These are phyloP conservation scores for Alternaria brassicicola DNA, from an alignment of 2,329 filamentous ascomycete species.

Conservation along the genomic window DNA sequence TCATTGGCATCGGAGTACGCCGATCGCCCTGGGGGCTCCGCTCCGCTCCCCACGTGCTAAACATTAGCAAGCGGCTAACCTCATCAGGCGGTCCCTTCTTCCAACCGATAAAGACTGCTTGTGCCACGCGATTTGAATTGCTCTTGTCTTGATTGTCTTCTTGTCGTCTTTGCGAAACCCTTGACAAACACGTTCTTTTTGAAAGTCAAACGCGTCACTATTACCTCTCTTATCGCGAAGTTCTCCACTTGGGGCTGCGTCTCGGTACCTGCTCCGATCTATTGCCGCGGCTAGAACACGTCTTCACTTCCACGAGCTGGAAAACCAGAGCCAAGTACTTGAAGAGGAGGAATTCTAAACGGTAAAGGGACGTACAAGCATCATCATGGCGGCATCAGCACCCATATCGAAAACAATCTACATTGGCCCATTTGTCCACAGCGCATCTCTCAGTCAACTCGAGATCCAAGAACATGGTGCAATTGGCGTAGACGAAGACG, in stretches of 20 bases:
- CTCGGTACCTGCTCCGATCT: neutral
- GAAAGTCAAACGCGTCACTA: neutral
- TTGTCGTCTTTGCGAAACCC: neutral
- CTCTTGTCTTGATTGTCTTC: neutral
- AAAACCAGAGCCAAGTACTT: neutral
- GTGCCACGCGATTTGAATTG: neutral
- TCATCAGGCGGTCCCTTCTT: slow-evolving; percentile 3
- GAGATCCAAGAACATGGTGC: slow-evolving; percentile 56
- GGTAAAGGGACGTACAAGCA: neutral
- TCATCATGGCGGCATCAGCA: slow-evolving; percentile 39
- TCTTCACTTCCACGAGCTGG: neutral
- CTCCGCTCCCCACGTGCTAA: slow-evolving; percentile 24
- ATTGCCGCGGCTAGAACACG: neutral
- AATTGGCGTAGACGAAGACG: slow-evolving; percentile 60
- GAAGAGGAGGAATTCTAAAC: neutral
- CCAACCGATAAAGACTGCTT: slow-evolving; percentile 10
- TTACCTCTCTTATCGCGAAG: neutral
- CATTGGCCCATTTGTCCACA: slow-evolving; percentile 67
- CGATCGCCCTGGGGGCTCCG: slow-evolving; percentile 15
- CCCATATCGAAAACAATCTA: slow-evolving; percentile 55
- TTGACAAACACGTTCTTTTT: neutral
- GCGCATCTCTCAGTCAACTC: slow-evolving; percentile 54
- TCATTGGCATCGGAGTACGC: slow-evolving; percentile 23
- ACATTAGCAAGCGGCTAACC: slow-evolving; percentile 26
- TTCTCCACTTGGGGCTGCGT: neutral